Base-by-base conservation (phyloP, 768 basidiomycete species). In the Termitomyces heimii region DNA sequence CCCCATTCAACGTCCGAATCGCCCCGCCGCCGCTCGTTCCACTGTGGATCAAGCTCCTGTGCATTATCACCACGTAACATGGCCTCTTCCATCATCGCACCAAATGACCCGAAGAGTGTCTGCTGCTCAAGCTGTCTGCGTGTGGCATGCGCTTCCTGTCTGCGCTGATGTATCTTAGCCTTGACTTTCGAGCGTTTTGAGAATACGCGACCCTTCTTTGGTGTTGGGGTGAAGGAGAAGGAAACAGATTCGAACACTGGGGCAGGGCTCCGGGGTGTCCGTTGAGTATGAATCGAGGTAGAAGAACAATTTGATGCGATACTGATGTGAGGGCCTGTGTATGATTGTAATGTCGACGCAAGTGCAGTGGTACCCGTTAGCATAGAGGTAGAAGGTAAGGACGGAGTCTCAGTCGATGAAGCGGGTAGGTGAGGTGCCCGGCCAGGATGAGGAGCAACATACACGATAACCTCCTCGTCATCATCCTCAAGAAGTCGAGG, bases 381-480 rank as follows among this genome's bases (percentile, higher is more conserved):
- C 55, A 70, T 50, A 40, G 68, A 62, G 22, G 54, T 59, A 28
- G 55, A 29, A 46, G 67, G 44, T 16, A 65, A 32, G 35, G 60
- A 39, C 8, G 56, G 42, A 12, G 53, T 34, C 47, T 55, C 43
- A 35, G 54, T 20, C 16, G 16, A 14, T 43, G 40, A 54, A 59
- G 49, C 31, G 2, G 64, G 45, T 18, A 56, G 58, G 5, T 44
- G 54, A 28, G 60, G 57, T 29, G 64, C 47, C 1, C 66, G 63
- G 1, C 86, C 81, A 5, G 88, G 89, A 64, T 88, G 81, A 0
- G 89, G 89, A 0, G 88, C 88, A 26, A 83, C 84, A 64, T 91
- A 91, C 10, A 92, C 88, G 54, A 92, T 90, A 4, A 81, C 66
- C 55, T 92, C 89, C 20, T 88, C 86, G 31, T 84, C 83, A 29